These are phyloP conservation scores for Teratosphaeriaceae sp. DNA, from an alignment of 2,329 filamentous ascomycete species.

Conservation along the genomic window DNA sequence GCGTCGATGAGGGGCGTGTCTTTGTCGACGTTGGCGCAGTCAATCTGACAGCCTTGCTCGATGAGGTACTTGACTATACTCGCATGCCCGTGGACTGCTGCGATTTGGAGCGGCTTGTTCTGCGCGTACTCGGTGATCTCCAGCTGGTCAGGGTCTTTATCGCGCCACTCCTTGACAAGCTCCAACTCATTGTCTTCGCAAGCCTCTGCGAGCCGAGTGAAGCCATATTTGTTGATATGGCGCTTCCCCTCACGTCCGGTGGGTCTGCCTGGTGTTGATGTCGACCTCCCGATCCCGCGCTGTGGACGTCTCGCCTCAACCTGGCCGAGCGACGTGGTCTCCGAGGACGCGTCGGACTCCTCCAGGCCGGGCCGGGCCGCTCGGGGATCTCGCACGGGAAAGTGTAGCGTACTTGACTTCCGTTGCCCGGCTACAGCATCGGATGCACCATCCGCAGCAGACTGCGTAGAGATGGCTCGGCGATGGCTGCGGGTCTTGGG, in stretches of 20 bases:
- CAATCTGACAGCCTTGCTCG: constrained; percentile 74
- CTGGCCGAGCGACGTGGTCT: constrained; percentile 49
- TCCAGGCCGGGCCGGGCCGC: constrained; percentile 44
- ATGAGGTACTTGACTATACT: constrained; percentile 85
- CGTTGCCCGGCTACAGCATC: constrained; percentile 23
- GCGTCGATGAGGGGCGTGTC: constrained; percentile 95
- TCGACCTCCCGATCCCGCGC: constrained; percentile 47
- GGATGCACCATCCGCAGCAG: constrained; percentile 48
- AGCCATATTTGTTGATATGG: constrained; percentile 84
- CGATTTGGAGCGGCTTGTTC: constrained; percentile 94
- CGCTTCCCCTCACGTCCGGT: constrained; percentile 66
- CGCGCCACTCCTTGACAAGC: constrained; percentile 64
- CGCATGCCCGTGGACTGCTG: constrained; percentile 76
- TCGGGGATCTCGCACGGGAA: constrained; percentile 25
- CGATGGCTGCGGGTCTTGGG: constrained; percentile 54
- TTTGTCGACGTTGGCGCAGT: constrained; percentile 66
- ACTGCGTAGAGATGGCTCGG: constrained; percentile 58
- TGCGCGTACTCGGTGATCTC: constrained; percentile 88
- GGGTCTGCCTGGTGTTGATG: constrained; percentile 41
- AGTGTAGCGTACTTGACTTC: constrained; percentile 46
- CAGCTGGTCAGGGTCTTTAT: constrained; percentile 77
- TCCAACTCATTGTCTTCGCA: constrained; percentile 82
- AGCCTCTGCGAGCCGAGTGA: constrained; percentile 83
- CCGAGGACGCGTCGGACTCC: constrained; percentile 51
- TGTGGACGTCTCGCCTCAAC: constrained; percentile 53